phyloP scores from a whole-genome alignment of 2,329 filamentous ascomycete genomes.

The Pseudogymnoascus sp. region DNA sequence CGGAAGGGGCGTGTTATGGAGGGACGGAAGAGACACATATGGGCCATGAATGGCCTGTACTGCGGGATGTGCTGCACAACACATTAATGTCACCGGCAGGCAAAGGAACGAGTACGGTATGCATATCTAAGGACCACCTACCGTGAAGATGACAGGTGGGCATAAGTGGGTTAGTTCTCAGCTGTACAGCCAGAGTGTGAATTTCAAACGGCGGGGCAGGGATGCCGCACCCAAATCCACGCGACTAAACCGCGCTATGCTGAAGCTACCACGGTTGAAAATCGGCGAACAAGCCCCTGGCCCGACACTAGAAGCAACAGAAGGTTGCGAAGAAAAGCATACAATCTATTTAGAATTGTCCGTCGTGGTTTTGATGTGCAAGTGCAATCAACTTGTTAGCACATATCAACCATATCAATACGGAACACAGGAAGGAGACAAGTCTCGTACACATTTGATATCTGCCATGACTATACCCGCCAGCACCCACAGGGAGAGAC shows the following conservation, averaged over 20 bases:
- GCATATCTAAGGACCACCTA: background rate
- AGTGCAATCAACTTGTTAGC: background rate
- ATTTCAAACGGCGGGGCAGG: constrained; percentile 6
- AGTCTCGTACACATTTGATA: background rate
- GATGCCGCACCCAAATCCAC: background rate
- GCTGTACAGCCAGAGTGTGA: constrained; percentile 2
- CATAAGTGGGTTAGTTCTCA: constrained; percentile 2
- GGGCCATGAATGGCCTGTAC: background rate
- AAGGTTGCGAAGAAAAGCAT: background rate
- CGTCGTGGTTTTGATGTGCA: background rate
- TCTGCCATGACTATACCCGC: background rate
- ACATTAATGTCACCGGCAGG: constrained; percentile 1
- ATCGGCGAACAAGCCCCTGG: background rate
- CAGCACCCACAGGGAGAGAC: background rate
- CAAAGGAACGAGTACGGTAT: background rate
- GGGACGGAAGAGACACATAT: background rate
- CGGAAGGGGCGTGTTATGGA: background rate
- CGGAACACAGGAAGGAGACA: background rate
- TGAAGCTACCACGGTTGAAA: constrained; percentile 4
- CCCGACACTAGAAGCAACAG: constrained; percentile 1
- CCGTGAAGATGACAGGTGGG: constrained; percentile 1
- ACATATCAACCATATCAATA: background rate
- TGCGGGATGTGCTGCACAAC: constrained; percentile 2
- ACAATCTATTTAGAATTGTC: background rate
- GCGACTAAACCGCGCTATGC: background rate